These are phyloP conservation scores for Thielaviopsis punctulata DNA, from an alignment of 2,329 filamentous ascomycete species.

Conservation along the genomic window DNA sequence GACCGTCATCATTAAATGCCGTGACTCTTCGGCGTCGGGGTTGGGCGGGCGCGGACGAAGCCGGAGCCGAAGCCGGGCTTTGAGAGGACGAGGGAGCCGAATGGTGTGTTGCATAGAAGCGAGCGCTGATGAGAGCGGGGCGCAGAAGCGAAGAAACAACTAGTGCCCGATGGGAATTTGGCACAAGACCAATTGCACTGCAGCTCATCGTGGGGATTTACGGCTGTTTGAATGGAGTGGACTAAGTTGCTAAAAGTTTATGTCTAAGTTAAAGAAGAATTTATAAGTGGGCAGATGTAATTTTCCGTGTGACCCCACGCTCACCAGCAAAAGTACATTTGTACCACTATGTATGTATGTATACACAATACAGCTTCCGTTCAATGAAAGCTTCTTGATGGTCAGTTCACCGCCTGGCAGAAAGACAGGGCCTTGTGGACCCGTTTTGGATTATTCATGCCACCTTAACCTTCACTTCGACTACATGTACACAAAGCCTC, in stretches of 20 bases:
- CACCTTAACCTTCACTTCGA: constrained; percentile 22
- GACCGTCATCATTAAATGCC: constrained; percentile 70
- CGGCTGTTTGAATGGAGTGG: background rate
- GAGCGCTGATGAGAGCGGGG: constrained; percentile 17
- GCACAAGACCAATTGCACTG: background rate
- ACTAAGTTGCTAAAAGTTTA: background rate
- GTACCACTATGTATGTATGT: background rate
- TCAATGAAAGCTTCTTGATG: background rate
- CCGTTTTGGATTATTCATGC: constrained; percentile 25
- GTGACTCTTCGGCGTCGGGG: constrained; percentile 55
- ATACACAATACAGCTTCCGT: background rate
- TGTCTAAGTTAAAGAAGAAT: background rate
- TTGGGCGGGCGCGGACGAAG: constrained; percentile 16
- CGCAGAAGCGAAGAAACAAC: constrained; percentile 23
- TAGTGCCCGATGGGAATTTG: constrained; percentile 12
- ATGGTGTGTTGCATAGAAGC: constrained; percentile 43
- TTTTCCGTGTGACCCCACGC: background rate
- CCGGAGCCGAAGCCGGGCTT: background rate
- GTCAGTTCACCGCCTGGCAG: constrained; percentile 23
- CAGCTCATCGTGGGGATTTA: background rate
- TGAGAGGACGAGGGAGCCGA: constrained; percentile 20
- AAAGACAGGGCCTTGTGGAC: constrained; percentile 15
- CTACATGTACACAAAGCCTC: constrained; percentile 16
- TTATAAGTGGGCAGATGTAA: background rate
- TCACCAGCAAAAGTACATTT: background rate